Evolutionary conservation across 2,329 filamentous ascomycete genomes (phyloP).

Genomic region (Alternaria arbusti): DNA sequence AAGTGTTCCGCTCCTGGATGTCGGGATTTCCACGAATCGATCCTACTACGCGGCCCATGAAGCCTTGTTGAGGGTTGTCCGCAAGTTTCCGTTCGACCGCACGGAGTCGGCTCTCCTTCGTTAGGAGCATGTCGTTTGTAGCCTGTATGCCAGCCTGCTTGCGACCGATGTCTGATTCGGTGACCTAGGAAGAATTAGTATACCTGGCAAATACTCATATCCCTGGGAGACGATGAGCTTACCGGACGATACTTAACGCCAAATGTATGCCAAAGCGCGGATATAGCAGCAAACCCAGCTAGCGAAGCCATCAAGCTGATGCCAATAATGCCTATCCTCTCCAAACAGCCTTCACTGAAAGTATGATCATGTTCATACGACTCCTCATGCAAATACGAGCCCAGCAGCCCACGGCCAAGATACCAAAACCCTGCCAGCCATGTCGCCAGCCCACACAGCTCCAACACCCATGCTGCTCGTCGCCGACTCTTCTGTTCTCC

Average conservation of each 20-base stretch:
- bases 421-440: slow-evolving; percentile 83
- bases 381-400: slow-evolving; percentile 57
- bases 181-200: slow-evolving; percentile 53
- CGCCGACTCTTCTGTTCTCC: slow-evolving; percentile 64
- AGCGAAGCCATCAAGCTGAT: slow-evolving; percentile 85
- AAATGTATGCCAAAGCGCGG: slow-evolving; percentile 84
- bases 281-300: slow-evolving; percentile 90
- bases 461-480: slow-evolving; percentile 68
- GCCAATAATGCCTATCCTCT: slow-evolving; percentile 80
- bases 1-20: slow-evolving; percentile 57
- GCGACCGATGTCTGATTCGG: slow-evolving; percentile 75
- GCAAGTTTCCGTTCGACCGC: slow-evolving; percentile 70
- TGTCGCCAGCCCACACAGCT: slow-evolving; percentile 65
- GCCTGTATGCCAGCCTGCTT: slow-evolving; percentile 81
- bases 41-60: slow-evolving; percentile 77
- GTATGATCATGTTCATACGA: slow-evolving; percentile 52
- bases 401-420: slow-evolving; percentile 69
- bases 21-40: slow-evolving; percentile 69
- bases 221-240: slow-evolving; percentile 6
- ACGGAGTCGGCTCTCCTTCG: slow-evolving; percentile 75
- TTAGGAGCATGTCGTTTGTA: slow-evolving; percentile 77
- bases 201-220: not conserved
- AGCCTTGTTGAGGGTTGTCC: slow-evolving; percentile 59
- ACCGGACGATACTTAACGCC: slow-evolving; percentile 67
- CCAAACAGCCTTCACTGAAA: slow-evolving; percentile 63